phyloP scores from a whole-genome alignment of 2,329 filamentous ascomycete genomes.

The Thyridium curvatum region DNA sequence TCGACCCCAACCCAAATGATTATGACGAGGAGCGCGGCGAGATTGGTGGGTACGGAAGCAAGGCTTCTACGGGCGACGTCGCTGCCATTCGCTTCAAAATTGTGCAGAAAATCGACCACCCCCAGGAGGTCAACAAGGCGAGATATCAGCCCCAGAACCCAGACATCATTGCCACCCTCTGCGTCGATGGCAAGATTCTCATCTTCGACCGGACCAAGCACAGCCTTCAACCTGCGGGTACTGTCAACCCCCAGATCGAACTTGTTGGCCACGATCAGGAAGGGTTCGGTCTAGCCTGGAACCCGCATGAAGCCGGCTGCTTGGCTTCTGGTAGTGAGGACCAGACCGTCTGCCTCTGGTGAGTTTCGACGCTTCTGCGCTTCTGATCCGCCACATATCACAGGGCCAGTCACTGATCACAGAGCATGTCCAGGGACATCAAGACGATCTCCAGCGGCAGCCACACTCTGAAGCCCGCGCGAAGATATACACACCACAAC shows the following conservation, averaged over 20 bases:
- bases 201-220: slow-evolving; percentile 97
- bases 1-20: slow-evolving; percentile 67
- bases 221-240: slow-evolving; percentile 66
- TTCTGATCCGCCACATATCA: slow-evolving; percentile 1
- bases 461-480: slow-evolving; percentile 62
- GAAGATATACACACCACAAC: slow-evolving; percentile 80
- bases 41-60: slow-evolving; percentile 83
- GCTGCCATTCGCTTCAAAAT: slow-evolving; percentile 81
- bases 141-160: slow-evolving; percentile 97
- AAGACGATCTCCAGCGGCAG: slow-evolving; percentile 66
- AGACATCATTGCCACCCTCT: slow-evolving; percentile 91
- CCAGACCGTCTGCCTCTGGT: slow-evolving; percentile 87
- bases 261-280: slow-evolving; percentile 80
- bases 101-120: slow-evolving; percentile 93
- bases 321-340: slow-evolving; percentile 91
- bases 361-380: slow-evolving; percentile 21
- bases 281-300: slow-evolving; percentile 93
- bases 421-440: slow-evolving; percentile 57
- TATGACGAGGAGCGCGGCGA: slow-evolving; percentile 91
- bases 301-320: slow-evolving; percentile 71
- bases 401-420: neutral
- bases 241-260: slow-evolving; percentile 75
- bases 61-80: slow-evolving; percentile 47
- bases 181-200: slow-evolving; percentile 78
- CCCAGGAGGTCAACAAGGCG: slow-evolving; percentile 96